These are phyloP conservation scores for Fusarium sp. DNA, from an alignment of 2,329 filamentous ascomycete genomes.

Conservation along the genomic window DNA sequence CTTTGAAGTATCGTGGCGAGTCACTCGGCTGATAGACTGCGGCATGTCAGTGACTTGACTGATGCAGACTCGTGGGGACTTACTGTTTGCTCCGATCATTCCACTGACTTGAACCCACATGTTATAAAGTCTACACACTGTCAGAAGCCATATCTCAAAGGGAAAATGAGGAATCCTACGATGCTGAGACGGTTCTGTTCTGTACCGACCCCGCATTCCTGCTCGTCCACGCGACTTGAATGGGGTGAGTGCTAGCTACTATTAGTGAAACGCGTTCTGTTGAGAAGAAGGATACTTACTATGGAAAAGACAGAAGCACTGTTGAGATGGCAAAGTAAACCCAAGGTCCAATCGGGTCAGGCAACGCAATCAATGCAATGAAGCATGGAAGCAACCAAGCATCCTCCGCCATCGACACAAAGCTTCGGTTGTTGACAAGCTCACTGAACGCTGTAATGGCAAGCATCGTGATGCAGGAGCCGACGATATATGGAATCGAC, in stretches of 20 bases:
- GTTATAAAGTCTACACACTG: constrained; percentile 60
- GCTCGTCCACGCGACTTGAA: neutral
- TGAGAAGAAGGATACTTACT: neutral
- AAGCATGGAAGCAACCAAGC: constrained; percentile 68
- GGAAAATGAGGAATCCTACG: neutral
- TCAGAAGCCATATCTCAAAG: neutral
- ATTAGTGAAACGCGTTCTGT: rapidly evolving
- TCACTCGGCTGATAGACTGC: constrained; percentile 52
- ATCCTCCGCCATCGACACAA: constrained; percentile 59
- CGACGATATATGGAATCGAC: constrained; percentile 60
- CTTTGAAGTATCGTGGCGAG: constrained; percentile 52
- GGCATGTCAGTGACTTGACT: neutral
- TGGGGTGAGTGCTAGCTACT: neutral
- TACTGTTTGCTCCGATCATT: constrained; percentile 53
- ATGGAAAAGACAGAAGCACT: neutral
- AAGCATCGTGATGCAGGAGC: constrained; percentile 60
- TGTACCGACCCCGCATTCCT: constrained; percentile 42
- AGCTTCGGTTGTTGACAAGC: constrained; percentile 60
- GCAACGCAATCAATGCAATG: constrained; percentile 58
- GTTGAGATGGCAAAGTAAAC: neutral
- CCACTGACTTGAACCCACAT: constrained; percentile 55
- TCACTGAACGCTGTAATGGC: constrained; percentile 58
- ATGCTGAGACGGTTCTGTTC: constrained; percentile 64
- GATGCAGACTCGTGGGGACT: rapidly evolving
- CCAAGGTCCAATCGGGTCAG: constrained; percentile 8